Percentiles rank a stretch among this genome's conserved stretches.
phyloP scores from a whole-genome alignment of 768 basidiomycete genomes.

The Lactarius sp. region DNA sequence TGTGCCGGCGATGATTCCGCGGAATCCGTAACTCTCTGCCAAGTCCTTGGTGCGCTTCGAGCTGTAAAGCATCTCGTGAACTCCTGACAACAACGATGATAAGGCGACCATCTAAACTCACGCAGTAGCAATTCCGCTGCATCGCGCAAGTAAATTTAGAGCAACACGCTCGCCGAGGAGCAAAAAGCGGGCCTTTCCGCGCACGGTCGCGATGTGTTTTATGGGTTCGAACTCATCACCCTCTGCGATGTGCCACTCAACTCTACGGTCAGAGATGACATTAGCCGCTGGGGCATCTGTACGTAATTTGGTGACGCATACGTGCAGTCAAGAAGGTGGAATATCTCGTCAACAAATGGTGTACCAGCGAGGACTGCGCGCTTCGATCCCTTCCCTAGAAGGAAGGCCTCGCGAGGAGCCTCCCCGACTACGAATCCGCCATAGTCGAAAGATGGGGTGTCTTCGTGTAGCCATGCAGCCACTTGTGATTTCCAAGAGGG shows the following conservation, averaged over 20 bases:
- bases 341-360: conserved; percentile 94
- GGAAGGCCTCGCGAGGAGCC: conserved; percentile 74
- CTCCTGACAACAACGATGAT: neutral
- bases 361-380: conserved; percentile 83
- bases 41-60: conserved; percentile 79
- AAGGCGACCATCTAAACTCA: conserved; percentile 36
- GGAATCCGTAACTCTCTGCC: conserved; percentile 72
- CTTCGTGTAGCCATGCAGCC: conserved; percentile 81
- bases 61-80: conserved; percentile 38
- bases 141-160: conserved; percentile 88
- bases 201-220: conserved; percentile 85
- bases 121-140: conserved; percentile 96
- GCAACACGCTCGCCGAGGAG: conserved; percentile 91
- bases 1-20: conserved; percentile 89
- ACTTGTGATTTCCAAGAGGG: conserved; percentile 85
- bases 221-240: conserved; percentile 77
- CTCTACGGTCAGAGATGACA: conserved; percentile 42
- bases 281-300: neutral
- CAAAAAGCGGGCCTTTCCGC: conserved; percentile 81
- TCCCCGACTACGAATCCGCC: conserved; percentile 97
- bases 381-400: conserved; percentile 84
- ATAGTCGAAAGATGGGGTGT: conserved; percentile 40
- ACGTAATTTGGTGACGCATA: conserved; percentile 40
- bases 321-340: conserved; percentile 84
- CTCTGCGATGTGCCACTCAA: conserved; percentile 91